A percentile compares a stretch with the other conserved stretches of the same genome.
phyloP scores from a whole-genome alignment of 2,329 filamentous ascomycete species.

The Didymosphaeria variabile region DNA sequence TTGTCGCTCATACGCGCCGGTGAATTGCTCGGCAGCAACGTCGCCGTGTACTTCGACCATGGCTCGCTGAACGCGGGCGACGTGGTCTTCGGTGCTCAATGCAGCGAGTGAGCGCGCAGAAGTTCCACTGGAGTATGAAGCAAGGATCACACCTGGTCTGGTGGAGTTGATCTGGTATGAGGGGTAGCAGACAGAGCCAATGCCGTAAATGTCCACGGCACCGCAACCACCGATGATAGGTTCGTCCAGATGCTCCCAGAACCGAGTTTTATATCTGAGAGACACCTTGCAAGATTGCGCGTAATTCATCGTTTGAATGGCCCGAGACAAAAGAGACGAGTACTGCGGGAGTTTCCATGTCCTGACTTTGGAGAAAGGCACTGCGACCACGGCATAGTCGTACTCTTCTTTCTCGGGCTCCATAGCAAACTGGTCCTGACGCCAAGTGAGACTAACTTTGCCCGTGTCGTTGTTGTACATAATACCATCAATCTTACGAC shows the following conservation, averaged over 20 bases:
- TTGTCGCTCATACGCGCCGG: slow-evolving; percentile 69
- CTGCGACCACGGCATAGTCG: slow-evolving; percentile 73
- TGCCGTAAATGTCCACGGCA: slow-evolving; percentile 61
- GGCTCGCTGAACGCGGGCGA: slow-evolving; percentile 69
- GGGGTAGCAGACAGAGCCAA: slow-evolving; percentile 72
- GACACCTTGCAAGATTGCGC: slow-evolving; percentile 65
- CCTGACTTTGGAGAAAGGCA: slow-evolving; percentile 71
- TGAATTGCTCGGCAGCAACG: slow-evolving; percentile 68
- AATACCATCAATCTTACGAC: slow-evolving; percentile 66
- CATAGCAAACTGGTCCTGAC: slow-evolving; percentile 55
- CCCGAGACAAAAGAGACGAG: slow-evolving; percentile 59
- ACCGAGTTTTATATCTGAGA: slow-evolving; percentile 72
- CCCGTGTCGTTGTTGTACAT: slow-evolving; percentile 60
- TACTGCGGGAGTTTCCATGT: slow-evolving; percentile 68
- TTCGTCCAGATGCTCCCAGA: slow-evolving; percentile 63
- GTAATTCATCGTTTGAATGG: slow-evolving; percentile 60
- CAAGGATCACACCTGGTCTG: slow-evolving; percentile 69
- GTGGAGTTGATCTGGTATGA: slow-evolving; percentile 72
- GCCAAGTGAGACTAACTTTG: slow-evolving; percentile 68
- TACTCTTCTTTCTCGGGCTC: slow-evolving; percentile 61
- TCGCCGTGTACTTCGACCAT: slow-evolving; percentile 74
- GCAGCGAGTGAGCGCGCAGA: slow-evolving; percentile 57
- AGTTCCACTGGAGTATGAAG: slow-evolving; percentile 63
- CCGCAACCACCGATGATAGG: slow-evolving; percentile 73
- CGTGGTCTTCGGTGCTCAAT: slow-evolving; percentile 67